These are phyloP conservation scores for Bremia lactucae DNA, from an alignment of 352 stramenopile genomes.

Conservation along the genomic window DNA sequence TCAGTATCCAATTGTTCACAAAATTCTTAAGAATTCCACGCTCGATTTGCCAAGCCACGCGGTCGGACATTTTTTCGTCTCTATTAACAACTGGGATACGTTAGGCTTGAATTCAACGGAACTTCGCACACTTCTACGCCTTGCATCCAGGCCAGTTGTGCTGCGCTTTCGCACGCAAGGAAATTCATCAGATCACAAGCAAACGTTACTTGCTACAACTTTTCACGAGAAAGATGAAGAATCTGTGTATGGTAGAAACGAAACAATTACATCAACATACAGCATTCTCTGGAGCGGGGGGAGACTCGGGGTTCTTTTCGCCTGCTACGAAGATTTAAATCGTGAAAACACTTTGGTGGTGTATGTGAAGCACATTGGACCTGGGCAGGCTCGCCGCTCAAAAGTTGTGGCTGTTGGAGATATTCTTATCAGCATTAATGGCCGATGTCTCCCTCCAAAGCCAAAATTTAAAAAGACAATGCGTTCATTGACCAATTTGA, in stretches of 20 bases:
- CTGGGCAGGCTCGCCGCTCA: slow-evolving; percentile 22
- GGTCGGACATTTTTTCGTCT: slow-evolving; percentile 27
- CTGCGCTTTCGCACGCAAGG: slow-evolving; percentile 23
- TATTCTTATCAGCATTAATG: slow-evolving; percentile 30
- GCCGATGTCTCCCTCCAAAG: slow-evolving; percentile 16
- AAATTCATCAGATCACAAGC: slow-evolving; percentile 7
- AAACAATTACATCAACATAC: slow-evolving; percentile 16
- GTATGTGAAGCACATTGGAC: slow-evolving; percentile 31
- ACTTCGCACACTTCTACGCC: slow-evolving; percentile 23
- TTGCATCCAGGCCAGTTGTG: slow-evolving; percentile 24
- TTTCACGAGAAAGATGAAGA: slow-evolving; percentile 8
- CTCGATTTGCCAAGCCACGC: slow-evolving; percentile 24
- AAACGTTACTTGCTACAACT: slow-evolving; percentile 11
- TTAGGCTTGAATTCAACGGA: slow-evolving; percentile 13
- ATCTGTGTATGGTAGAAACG: not conserved
- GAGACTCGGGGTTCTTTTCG: slow-evolving; percentile 33
- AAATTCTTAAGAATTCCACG: slow-evolving; percentile 21
- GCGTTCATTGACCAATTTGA: slow-evolving; percentile 17
- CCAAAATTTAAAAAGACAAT: slow-evolving; percentile 30
- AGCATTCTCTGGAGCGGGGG: slow-evolving; percentile 31
- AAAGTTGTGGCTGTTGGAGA: slow-evolving; percentile 31
- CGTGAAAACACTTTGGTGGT: slow-evolving; percentile 21
- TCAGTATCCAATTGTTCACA: slow-evolving; percentile 18
- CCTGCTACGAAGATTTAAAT: slow-evolving; percentile 28
- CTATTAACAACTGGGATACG: slow-evolving; percentile 25